Evolutionary conservation across 805 yeast genomes (phyloP).

Genomic region (Ogataea salicorniae): DNA sequence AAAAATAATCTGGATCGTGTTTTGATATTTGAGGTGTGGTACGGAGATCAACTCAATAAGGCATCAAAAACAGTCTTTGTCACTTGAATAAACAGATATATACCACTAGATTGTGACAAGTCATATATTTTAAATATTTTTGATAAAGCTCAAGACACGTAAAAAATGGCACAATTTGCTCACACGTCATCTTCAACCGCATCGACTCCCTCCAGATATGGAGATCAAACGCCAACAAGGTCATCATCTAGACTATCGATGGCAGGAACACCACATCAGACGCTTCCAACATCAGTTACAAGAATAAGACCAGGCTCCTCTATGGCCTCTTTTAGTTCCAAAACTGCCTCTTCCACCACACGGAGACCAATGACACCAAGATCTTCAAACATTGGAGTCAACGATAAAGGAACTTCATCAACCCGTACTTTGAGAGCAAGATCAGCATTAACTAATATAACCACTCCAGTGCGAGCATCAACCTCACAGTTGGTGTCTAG

Average conservation of each 20-base stretch:
- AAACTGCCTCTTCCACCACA: constrained; percentile 12
- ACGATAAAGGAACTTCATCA: background rate
- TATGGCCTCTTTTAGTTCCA: constrained; percentile 5
- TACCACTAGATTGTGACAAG: too few relatives aligned
- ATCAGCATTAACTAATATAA: constrained; percentile 16
- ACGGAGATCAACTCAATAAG: too few relatives aligned
- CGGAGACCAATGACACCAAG: constrained; percentile 18
- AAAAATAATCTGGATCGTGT: background rate
- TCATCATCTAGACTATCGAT: constrained; percentile 2
- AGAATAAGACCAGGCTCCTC: constrained; percentile 19
- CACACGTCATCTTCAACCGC: constrained; percentile 9
- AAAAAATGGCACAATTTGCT: constrained; percentile 14
- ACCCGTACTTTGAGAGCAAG: constrained; percentile 13
- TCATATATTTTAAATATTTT: background rate
- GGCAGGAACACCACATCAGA: background rate
- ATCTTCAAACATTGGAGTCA: constrained; percentile 1
- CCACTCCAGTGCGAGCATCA: constrained; percentile 15
- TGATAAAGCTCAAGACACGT: background rate
- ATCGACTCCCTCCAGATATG: constrained; percentile 11
- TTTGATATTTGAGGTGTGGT: background rate
- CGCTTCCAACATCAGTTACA: constrained; percentile 10
- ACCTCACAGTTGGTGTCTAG: constrained; percentile 8
- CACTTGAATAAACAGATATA: too few relatives aligned
- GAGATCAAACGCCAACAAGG: constrained; percentile 11
- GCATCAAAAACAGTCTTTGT: too few relatives aligned